Evolutionary conservation across 2,329 filamentous ascomycete species (phyloP), one percentile per base, ranked within the genome.

Genomic region (Cordyceps farinosa): DNA sequence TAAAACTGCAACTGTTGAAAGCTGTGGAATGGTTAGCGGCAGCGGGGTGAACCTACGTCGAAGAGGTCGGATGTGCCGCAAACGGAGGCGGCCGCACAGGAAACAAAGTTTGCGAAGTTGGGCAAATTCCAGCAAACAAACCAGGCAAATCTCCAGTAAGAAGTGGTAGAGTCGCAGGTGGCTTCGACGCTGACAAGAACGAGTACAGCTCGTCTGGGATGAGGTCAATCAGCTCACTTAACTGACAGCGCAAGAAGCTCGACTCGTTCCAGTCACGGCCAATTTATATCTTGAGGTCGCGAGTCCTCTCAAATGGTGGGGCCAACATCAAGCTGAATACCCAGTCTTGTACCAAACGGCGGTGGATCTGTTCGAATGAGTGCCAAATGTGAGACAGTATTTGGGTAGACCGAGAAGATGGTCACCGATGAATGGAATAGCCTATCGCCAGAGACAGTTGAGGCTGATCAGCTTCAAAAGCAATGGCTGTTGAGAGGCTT

Each of bases 291-390:
- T 48, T 30, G 45, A 48, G 3, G 29, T 30, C 22, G 3, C 45
- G 3, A 30, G 10, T n/a, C 44, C 42, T 45, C 17, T 45, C 11
- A 1, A 48, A 48, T 48, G 45, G 45, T 48, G 45, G 45, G 30
- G 27, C 29, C 22, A 10, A 17, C 45, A 48, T 48, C 45, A 48
- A n/a, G 2, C 7, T 3, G 27, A 48, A 7, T 48, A 48, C 7
- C 45, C 45, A 8, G 27, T 48, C 27, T 15, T 48, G 10, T 48
- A 48, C 15, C 22, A 27, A 30, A 29, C 15, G 45, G 45, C 45
- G 44, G 3, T 27, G n/a, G 44, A 45, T 10, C 17, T 45, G 7
- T 45, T 45, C n/a, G 64, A 83, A 70, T 48, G 79, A 77, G 61
- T 80, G 78, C 62, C 73, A 74, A 45, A 27, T 45, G n/a, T 45